Base-by-base conservation (phyloP, 441 rosid genomes). In the Populus hybrid region DNA sequence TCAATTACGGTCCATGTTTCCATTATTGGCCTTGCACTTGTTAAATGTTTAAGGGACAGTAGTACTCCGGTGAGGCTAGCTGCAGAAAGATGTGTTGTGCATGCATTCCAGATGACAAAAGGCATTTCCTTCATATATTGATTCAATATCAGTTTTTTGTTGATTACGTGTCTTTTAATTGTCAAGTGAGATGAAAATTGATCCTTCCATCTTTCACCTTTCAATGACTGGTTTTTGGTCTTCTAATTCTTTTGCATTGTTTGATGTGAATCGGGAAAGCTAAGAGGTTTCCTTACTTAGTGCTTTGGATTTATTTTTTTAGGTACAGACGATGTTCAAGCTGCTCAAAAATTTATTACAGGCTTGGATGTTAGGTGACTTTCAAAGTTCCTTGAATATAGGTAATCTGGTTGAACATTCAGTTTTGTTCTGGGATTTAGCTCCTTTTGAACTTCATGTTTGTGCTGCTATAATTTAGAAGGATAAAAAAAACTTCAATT, bases 281-380 rank as follows among this genome's bases (percentile, higher is more conserved):
- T 9, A 14, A 23, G n/a, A 53, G 10, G 4, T n/a, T 16, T 38
- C 21, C 46, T 53, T 61, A 38, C 32, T 64, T 73, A 67, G 30
- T 74, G 72, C 24, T 34, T 6, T 67, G 0, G 69, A 14, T n/a
- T 70, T 42, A 71, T 72, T 26, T 78, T 57, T 81, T 7, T 88
- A 96, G 98, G 97, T 64, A 28, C 87, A 1, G 99, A 97, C 81
- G 82, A 87, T 83, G 88, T 97, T 83, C 97, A 90, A 83, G 89
- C 91, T 36, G 93, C 98, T 57, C 98, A 97, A 78, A 97, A 91
- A 81, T 97, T 87, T 73, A 97, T 97, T 30, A 92, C 98, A 12
- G 98, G 99, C 78, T 86, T 94, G 88, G 99, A 97, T 82, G 98
- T 98, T 32, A 92, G 98, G 81, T 87, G 97, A 70, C 87, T 97